Evolutionary conservation across 306 rosid species (phyloP), one percentile per base, ranked within the genome.

Genomic region (Morella rubra): DNA sequence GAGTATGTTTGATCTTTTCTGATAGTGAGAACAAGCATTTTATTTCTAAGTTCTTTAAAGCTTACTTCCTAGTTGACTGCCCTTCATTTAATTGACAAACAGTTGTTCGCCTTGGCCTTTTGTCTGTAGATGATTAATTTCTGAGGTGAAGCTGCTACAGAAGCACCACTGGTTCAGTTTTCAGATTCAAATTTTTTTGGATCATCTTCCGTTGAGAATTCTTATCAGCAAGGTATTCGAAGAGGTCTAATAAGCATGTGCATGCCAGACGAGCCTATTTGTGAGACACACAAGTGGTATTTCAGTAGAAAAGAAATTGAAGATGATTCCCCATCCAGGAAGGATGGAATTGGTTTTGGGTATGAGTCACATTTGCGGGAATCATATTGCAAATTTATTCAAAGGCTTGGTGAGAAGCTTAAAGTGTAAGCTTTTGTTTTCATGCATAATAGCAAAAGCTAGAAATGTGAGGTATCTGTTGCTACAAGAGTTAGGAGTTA

Each of bases 271-370:
- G 90, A 81, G 58, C 44, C 73, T 37, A 73, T n/a, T 40, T 50
- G 66, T 70, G 47, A 53, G 79, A 64, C 73, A 52, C 75, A 76
- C 15, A 79, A 71, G 72, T 84, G 88, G 81, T 74, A 79, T 59
- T 87, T 87, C 78, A 79, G 81, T 24, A 74, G 44, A 70, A 73
- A 84, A 56, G 90, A 87, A 47, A 81, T 87, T 19, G 90, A 87
- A 44, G 58, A 70, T 45, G 52, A 68, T 58, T 81, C 90, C 62
- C 90, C 90, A 0, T 87, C 90, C 6, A 69, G 90, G 62, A 84
- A 78, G 69, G 90, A 87, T 67, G 90, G 88, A 45, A 73, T 87
- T 61, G 84, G 81, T 74, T 46, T 41, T 15, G 77, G 71, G 72
- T 69, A 55, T 45, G 90, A 87, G 83, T 62, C 81, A 14, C 79